phyloP scores from a whole-genome alignment of 768 basidiomycete species.

The Mrakia gelida region DNA sequence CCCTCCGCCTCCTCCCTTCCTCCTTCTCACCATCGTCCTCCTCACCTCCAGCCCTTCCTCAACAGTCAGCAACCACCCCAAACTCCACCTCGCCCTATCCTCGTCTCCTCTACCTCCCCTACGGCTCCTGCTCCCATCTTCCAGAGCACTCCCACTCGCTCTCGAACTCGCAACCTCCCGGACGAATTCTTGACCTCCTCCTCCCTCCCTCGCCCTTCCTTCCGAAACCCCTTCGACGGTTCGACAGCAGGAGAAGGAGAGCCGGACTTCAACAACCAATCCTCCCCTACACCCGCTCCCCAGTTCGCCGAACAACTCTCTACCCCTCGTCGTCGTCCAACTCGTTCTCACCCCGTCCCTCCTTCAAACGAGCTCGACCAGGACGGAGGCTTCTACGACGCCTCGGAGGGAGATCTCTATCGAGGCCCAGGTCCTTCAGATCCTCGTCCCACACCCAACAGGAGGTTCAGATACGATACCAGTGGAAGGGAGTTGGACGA shows the following conservation, averaged over 20 bases:
- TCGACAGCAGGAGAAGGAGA: neutral
- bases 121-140: neutral
- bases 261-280: neutral
- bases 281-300: neutral
- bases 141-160: neutral
- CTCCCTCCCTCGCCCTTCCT: neutral
- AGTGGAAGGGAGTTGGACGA: slow-evolving; percentile 29
- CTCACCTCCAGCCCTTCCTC: neutral
- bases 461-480: slow-evolving; percentile 26
- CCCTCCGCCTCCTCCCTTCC: neutral
- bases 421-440: slow-evolving; percentile 22
- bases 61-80: neutral
- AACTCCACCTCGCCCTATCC: neutral
- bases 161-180: neutral
- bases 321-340: slow-evolving; percentile 21
- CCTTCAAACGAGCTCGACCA: neutral
- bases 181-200: slow-evolving; percentile 6
- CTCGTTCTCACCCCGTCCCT: neutral
- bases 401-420: slow-evolving; percentile 26
- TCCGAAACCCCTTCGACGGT: neutral
- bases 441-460: slow-evolving; percentile 11
- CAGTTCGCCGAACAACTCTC: slow-evolving; percentile 31
- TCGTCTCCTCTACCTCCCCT: neutral
- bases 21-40: neutral
- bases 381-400: slow-evolving; percentile 10